Percentiles rank a stretch among this genome's conserved stretches.
Conservation (phyloP, 2,329 filamentous ascomycete species). For the Penicillium nordicum region DNA sequence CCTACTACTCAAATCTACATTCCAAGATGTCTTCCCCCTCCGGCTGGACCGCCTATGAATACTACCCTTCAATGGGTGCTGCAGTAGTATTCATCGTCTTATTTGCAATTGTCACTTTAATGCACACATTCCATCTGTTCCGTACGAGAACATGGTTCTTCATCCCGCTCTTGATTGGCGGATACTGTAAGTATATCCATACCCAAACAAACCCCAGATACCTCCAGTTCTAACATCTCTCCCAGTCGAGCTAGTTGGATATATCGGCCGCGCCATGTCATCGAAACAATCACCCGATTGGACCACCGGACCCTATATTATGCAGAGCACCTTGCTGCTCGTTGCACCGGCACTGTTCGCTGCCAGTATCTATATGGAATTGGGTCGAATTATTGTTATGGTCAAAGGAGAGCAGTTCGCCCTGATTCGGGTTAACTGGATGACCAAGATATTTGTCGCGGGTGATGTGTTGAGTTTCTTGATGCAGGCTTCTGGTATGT, state of each 20-base stretch:
- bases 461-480: constrained; percentile 31
- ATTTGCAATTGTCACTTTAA: constrained; percentile 17
- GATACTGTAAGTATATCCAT: constrained; percentile 31
- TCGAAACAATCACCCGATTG: constrained; percentile 31
- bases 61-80: constrained; percentile 26
- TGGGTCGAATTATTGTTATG: constrained; percentile 23
- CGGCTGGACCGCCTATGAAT: constrained; percentile 19
- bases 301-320: constrained; percentile 25
- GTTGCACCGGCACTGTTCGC: constrained; percentile 26
- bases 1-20: not conserved
- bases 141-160: constrained; percentile 27
- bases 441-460: constrained; percentile 30
- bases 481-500: constrained; percentile 29
- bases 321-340: constrained; percentile 27
- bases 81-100: constrained; percentile 24
- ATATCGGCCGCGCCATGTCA: constrained; percentile 49
- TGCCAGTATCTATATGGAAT: constrained; percentile 29
- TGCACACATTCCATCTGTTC: constrained; percentile 25
- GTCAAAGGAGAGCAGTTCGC: constrained; percentile 21
- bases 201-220: not conserved
- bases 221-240: not conserved
- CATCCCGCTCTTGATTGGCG: constrained; percentile 32
- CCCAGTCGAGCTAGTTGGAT: constrained; percentile 52
- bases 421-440: constrained; percentile 23
- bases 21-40: not conserved